These are phyloP conservation scores for Tricholoma saponaceum DNA, from an alignment of 768 basidiomycete species.

Conservation along the genomic window DNA sequence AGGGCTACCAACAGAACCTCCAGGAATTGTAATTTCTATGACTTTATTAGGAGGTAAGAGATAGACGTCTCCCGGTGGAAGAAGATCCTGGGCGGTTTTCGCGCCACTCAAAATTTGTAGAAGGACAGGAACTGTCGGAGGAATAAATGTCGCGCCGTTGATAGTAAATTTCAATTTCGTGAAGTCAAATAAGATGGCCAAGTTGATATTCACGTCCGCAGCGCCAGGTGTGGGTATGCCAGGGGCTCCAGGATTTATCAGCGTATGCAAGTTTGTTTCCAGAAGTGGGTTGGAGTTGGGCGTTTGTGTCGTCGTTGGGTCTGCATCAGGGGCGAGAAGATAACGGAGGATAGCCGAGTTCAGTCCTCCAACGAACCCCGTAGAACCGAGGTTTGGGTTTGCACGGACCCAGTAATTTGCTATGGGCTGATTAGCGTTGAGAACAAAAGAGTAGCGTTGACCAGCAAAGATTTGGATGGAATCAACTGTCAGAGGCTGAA, in stretches of 20 bases:
- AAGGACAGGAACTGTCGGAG: conserved; percentile 33
- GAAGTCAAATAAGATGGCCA: conserved; percentile 11
- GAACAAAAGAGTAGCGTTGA: conserved; percentile 39
- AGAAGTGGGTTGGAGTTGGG: conserved; percentile 17
- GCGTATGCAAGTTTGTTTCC: conserved; percentile 23
- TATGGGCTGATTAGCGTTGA: conserved; percentile 32
- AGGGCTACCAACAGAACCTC: conserved; percentile 17
- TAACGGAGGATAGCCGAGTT: conserved; percentile 44
- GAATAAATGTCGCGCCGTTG: conserved; percentile 18
- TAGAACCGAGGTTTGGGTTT: conserved; percentile 19
- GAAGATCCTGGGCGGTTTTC: conserved; percentile 22
- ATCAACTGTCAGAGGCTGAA: conserved; percentile 26
- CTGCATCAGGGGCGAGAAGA: conserved; percentile 20
- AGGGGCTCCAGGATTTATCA: conserved; percentile 18
- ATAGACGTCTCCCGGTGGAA: conserved; percentile 28
- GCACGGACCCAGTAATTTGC: conserved; percentile 35
- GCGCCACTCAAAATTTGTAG: conserved; percentile 38
- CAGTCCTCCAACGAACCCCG: conserved; percentile 24
- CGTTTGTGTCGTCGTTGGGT: conserved; percentile 24
- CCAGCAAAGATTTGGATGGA: conserved; percentile 32
- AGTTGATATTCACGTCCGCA: conserved; percentile 24
- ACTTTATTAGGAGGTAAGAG: conserved; percentile 29
- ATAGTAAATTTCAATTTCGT: conserved; percentile 35
- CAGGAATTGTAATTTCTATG: conserved; percentile 34
- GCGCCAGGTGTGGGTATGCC: conserved; percentile 26